Evolutionary conservation across 1,284 basidiomycete species (phyloP).

Genomic region (Cryptococcus wingfieldii): DNA sequence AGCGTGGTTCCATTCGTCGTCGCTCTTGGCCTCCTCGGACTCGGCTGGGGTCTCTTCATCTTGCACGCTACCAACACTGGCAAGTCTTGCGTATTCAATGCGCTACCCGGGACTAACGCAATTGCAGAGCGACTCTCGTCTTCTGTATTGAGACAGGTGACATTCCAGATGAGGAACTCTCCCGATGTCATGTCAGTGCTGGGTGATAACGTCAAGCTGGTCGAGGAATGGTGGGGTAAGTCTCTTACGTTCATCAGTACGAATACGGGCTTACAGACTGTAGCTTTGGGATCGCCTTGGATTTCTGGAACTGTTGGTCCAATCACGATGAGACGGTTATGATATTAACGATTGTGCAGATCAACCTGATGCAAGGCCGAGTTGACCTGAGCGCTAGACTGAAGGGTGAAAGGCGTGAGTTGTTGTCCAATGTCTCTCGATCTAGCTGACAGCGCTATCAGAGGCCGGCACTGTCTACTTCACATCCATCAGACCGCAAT

Average conservation of each 20-base stretch:
- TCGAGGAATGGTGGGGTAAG: slow-evolving; percentile 45
- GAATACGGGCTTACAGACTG: neutral
- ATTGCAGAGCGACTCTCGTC: slow-evolving; percentile 44
- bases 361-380: slow-evolving; percentile 49
- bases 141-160: slow-evolving; percentile 42
- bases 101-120: neutral
- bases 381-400: slow-evolving; percentile 49
- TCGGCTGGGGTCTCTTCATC: slow-evolving; percentile 45
- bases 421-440: slow-evolving; percentile 5
- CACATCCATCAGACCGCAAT: slow-evolving; percentile 47
- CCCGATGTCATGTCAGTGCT: slow-evolving; percentile 35
- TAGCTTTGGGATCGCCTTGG: slow-evolving; percentile 48
- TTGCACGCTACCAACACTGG: slow-evolving; percentile 48
- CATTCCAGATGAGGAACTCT: slow-evolving; percentile 46
- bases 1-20: slow-evolving; percentile 33
- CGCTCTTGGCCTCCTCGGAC: slow-evolving; percentile 31
- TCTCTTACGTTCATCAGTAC: slow-evolving; percentile 3
- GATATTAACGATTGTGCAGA: slow-evolving; percentile 20
- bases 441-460: slow-evolving; percentile 1
- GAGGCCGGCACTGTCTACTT: slow-evolving; percentile 48
- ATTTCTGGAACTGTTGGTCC: slow-evolving; percentile 44
- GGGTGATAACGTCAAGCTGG: slow-evolving; percentile 39
- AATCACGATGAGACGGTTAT: neutral
- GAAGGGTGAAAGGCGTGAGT: slow-evolving; percentile 32
- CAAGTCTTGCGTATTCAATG: slow-evolving; percentile 9